Conservation (phyloP, 768 basidiomycete genomes). For the Auricularia auricula-judae region DNA sequence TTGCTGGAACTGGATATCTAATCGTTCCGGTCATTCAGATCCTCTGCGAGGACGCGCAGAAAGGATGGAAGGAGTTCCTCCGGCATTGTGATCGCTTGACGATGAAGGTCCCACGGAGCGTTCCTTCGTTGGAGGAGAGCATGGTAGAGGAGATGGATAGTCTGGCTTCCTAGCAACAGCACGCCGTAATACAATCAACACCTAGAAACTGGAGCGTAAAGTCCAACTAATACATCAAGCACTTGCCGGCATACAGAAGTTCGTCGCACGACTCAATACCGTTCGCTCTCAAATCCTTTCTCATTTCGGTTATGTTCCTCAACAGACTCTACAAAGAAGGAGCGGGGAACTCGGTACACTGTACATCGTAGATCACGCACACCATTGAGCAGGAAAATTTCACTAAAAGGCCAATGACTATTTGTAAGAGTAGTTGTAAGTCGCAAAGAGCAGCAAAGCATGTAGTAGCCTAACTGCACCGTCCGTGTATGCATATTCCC, state of each 20-base stretch:
- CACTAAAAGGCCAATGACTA: neutral
- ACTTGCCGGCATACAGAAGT: too few species aligned
- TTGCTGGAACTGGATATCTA: too few species aligned
- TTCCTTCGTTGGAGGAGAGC: neutral
- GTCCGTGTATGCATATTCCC: neutral
- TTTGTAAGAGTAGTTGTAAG: neutral
- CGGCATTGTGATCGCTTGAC: conserved; percentile 33
- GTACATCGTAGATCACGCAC: neutral
- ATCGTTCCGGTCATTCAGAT: conserved; percentile 25
- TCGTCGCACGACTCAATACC: neutral
- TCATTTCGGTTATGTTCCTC: neutral
- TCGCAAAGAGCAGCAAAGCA: neutral
- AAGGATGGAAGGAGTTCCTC: conserved; percentile 37
- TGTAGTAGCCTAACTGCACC: neutral
- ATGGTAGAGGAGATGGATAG: neutral
- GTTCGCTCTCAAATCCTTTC: neutral
- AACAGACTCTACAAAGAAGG: neutral
- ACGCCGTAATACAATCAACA: too few species aligned
- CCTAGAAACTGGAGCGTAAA: too few species aligned
- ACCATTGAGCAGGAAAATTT: neutral
- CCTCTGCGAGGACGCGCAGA: conserved; percentile 25
- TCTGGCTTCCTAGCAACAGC: neutral
- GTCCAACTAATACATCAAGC: too few species aligned
- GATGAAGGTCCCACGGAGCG: conserved; percentile 2
- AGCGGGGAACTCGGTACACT: neutral